Percentiles rank a stretch among this genome's conserved stretches.
These are phyloP conservation scores for Penicillium hordei DNA, from an alignment of 2,329 filamentous ascomycete genomes.

Conservation along the genomic window DNA sequence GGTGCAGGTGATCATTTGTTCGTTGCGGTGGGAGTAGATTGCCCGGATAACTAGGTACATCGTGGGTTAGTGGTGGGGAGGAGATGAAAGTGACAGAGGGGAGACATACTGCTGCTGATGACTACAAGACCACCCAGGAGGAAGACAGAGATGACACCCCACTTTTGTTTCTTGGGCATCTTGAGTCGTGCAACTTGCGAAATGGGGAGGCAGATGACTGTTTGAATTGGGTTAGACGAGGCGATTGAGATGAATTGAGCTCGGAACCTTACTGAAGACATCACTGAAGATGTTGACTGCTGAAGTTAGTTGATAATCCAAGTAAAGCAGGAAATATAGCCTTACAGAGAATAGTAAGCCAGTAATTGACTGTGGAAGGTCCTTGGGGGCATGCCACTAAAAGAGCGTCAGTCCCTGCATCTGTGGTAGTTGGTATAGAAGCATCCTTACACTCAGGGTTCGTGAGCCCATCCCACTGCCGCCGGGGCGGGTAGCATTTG, in stretches of 20 bases:
- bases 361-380: not conserved
- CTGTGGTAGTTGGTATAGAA: not conserved
- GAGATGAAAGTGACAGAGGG: not conserved
- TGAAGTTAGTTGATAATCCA: not conserved
- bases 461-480: not conserved
- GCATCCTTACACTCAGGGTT: not conserved
- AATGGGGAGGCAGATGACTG: not conserved
- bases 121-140: not conserved
- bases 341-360: not conserved
- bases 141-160: not conserved
- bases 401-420: not conserved
- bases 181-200: not conserved
- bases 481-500: not conserved
- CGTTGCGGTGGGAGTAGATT: slow-evolving; percentile 20
- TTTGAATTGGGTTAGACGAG: not conserved
- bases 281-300: not conserved
- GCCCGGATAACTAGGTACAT: slow-evolving; percentile 22
- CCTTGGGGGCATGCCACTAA: not conserved
- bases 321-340: not conserved
- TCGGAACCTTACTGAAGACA: not conserved
- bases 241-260: not conserved
- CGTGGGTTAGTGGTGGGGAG: not conserved
- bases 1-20: slow-evolving; percentile 28
- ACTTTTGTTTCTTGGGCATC: not conserved
- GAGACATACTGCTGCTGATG: slow-evolving; percentile 21